Evolutionary conservation across 768 basidiomycete species (phyloP), one percentile per base, ranked within the genome.

Genomic region (Lactarius tabidus): DNA sequence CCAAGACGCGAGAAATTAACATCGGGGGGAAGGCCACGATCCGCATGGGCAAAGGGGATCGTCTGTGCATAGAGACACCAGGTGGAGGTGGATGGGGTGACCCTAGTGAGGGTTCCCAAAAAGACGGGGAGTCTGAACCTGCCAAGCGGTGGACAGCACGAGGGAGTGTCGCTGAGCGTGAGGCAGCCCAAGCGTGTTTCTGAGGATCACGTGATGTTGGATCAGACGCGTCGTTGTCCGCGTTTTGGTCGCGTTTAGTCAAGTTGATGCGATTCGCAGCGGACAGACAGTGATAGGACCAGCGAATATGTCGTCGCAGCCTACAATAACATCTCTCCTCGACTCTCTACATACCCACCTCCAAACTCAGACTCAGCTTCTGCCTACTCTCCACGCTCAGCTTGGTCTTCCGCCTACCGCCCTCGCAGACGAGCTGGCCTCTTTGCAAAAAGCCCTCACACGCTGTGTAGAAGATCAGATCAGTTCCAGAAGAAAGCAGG

Each of bases 21-120:
- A 87, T 97, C 51, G 94, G 94, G 9, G 91, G 93, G 12, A 95
- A 95, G 74, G 91, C 88, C 53, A 90, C 89, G 1, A 82, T 94
- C 57, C 85, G 83, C 78, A 94, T 95, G 89, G 91, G 91, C 41
- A 90, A 92, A 71, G 90, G 93, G 7, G 94, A 97, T 72, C 79
- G 81, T 57, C 73, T 97, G 65, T 70, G 88, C 64, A 85, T 96
- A 57, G 87, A 94, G 77, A 95, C 95, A 0, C 95, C 95, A 0
- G 95, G 95, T 1, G 95, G 89, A 10, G 95, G 95, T 8, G 95
- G 86, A 3, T 96, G 90, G 90, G 94, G 94, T 1, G 38, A 57
- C 8, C 63, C 69, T 64, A 29, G 56, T 31, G 26, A 70, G 65
- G 45, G 2, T 12, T n/a, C 23, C 7, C 17, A 28, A 36, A 78